Evolutionary conservation across 2,329 filamentous ascomycete genomes (phyloP).

Genomic region (Fusarium graminum): DNA sequence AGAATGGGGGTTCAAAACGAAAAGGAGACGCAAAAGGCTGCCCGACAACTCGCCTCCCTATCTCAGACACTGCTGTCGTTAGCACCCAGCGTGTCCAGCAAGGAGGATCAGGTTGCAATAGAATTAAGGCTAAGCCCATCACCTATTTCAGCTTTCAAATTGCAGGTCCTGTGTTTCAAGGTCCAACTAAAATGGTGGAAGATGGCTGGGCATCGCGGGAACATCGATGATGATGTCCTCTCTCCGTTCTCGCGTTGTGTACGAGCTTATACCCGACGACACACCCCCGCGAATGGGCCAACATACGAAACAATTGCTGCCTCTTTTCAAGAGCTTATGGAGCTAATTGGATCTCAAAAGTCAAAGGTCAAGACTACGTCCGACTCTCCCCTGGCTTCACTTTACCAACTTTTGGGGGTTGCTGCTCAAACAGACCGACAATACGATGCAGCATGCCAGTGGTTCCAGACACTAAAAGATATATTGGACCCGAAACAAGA

Average conservation of each 20-base stretch:
- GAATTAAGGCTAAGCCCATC: slow-evolving; percentile 68
- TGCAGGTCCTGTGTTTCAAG: slow-evolving; percentile 74
- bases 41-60: slow-evolving; percentile 75
- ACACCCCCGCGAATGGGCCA: slow-evolving; percentile 54
- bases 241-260: slow-evolving; percentile 74
- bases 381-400: slow-evolving; percentile 59
- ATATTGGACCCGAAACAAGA: slow-evolving; percentile 57
- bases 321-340: slow-evolving; percentile 52
- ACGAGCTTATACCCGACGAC: slow-evolving; percentile 70
- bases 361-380: slow-evolving; percentile 55
- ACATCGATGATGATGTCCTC: slow-evolving; percentile 74
- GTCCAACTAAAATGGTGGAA: slow-evolving; percentile 75
- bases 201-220: slow-evolving; percentile 69
- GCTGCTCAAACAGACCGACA: slow-evolving; percentile 61
- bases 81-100: slow-evolving; percentile 74
- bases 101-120: slow-evolving; percentile 69
- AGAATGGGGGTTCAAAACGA: slow-evolving; percentile 58
- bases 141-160: slow-evolving; percentile 69
- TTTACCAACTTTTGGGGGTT: slow-evolving; percentile 67
- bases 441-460: slow-evolving; percentile 66
- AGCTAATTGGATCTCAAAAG: slow-evolving; percentile 53
- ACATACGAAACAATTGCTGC: slow-evolving; percentile 54
- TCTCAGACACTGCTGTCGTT: slow-evolving; percentile 75
- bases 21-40: slow-evolving; percentile 67
- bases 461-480: slow-evolving; percentile 63